These are phyloP conservation scores for Trifolium repens DNA, from an alignment of 306 rosid species.

Conservation along the genomic window DNA sequence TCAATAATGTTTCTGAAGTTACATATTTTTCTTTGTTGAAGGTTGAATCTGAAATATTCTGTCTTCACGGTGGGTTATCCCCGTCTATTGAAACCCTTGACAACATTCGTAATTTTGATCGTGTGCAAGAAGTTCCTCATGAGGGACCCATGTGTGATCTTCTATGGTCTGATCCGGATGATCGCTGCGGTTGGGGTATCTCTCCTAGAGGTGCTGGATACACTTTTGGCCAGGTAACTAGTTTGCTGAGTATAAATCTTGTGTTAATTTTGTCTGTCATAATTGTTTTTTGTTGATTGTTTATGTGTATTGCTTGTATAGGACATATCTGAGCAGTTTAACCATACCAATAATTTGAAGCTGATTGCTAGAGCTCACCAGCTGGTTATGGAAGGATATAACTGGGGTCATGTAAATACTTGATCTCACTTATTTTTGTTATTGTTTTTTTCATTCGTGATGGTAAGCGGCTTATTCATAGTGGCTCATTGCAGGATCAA, in stretches of 20 bases:
- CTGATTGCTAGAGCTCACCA: slow-evolving; percentile 98
- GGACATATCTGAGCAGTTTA: slow-evolving; percentile 97
- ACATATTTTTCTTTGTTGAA: slow-evolving; percentile 34
- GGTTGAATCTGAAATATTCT: slow-evolving; percentile 97
- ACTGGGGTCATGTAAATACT: slow-evolving; percentile 86
- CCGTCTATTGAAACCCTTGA: slow-evolving; percentile 97
- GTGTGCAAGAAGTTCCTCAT: slow-evolving; percentile 99
- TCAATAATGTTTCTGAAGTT: slow-evolving; percentile 27
- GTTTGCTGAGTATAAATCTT: slow-evolving; percentile 10
- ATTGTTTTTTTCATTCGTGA: slow-evolving; percentile 27
- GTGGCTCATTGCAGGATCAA: slow-evolving; percentile 69
- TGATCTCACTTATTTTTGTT: slow-evolving; percentile 1
- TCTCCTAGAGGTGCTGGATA: slow-evolving; percentile 97
- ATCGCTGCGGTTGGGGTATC: slow-evolving; percentile 98
- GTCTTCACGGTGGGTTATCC: slow-evolving; percentile 93
- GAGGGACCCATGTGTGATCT: slow-evolving; percentile 99
- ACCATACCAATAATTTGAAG: slow-evolving; percentile 88
- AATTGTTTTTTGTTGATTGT: not conserved
- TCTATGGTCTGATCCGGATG: slow-evolving; percentile 96
- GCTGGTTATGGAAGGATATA: slow-evolving; percentile 98
- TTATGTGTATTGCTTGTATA: slow-evolving; percentile 37
- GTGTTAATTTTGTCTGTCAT: not conserved
- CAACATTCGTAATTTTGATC: slow-evolving; percentile 86
- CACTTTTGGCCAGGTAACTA: slow-evolving; percentile 87
- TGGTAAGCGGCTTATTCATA: slow-evolving; percentile 18